These are phyloP conservation scores for Cryphonectria carpinicola DNA, from an alignment of 2,329 filamentous ascomycete species.

Conservation along the genomic window DNA sequence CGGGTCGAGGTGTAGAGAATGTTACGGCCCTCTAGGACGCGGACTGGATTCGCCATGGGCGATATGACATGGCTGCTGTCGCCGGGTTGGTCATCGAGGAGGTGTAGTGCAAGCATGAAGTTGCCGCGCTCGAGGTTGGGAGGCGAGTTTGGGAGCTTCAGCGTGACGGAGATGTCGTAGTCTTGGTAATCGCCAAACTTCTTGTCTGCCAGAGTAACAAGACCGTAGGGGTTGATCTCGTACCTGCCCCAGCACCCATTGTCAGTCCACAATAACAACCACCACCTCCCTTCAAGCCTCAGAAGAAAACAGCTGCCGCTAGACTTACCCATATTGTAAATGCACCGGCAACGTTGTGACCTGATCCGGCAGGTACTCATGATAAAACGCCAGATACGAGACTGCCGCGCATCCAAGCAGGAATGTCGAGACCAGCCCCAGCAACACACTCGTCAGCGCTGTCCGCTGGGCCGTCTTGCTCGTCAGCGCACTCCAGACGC, in stretches of 20 bases:
- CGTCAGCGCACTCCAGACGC: conserved; percentile 45
- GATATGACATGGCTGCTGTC: conserved; percentile 13
- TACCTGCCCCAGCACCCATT: conserved; percentile 39
- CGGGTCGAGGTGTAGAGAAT: conserved; percentile 69
- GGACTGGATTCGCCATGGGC: conserved; percentile 28
- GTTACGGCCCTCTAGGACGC: conserved; percentile 43
- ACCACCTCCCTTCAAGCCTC: no score
- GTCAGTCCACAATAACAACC: not conserved
- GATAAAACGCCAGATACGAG: conserved; percentile 58
- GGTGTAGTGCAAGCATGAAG: conserved; percentile 87
- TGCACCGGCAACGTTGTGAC: conserved; percentile 56
- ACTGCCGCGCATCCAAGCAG: conserved; percentile 54
- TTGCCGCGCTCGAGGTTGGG: conserved; percentile 80
- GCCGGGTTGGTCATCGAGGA: conserved; percentile 55
- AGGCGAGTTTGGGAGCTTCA: conserved; percentile 78
- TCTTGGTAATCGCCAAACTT: conserved; percentile 72
- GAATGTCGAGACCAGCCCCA: conserved; percentile 46
- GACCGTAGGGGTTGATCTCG: conserved; percentile 56
- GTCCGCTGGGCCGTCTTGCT: conserved; percentile 56
- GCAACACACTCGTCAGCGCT: conserved; percentile 51
- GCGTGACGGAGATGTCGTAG: conserved; percentile 80
- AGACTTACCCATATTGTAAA: conserved; percentile 61
- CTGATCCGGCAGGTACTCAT: conserved; percentile 60
- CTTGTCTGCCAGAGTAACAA: conserved; percentile 49
- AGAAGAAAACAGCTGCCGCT: not conserved